Evolutionary conservation across 1,284 basidiomycete genomes (phyloP), one percentile per base, ranked within the genome.

Genomic region (Laetiporus sulphureus): DNA sequence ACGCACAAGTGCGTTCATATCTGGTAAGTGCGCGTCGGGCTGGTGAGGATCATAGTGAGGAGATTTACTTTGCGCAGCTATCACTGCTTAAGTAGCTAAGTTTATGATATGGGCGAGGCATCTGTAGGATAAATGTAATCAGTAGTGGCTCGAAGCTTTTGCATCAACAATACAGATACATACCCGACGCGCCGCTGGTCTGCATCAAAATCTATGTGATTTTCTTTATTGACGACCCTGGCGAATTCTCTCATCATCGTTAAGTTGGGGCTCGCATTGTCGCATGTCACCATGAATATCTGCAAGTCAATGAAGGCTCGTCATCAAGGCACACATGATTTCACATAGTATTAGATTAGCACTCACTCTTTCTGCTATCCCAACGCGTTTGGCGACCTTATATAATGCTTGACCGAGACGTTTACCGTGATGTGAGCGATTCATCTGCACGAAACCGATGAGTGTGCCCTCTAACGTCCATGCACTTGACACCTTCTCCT

Each of bases 91-190:
- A 7, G 49, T 53, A 1, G 44, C 47, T 0, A 54, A 41, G 30
- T 54, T 54, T 15, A 53, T 51, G 13, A 53, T 36, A 34, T 53
- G 52, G 15, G 49, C 45, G n/a, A 54, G 42, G 38, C 52, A 55
- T 25, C 48, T 49, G n/a, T n/a, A n/a, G n/a, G n/a, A n/a, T n/a
- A n/a, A n/a, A n/a, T n/a, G n/a, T n/a, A n/a, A n/a, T n/a, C n/a
- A n/a, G n/a, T n/a, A n/a, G n/a, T n/a, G n/a, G n/a, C n/a, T n/a
- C n/a, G n/a, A n/a, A n/a, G n/a, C n/a, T n/a, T n/a, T n/a, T n/a
- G n/a, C n/a, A n/a, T n/a, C n/a, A n/a, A n/a, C n/a, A n/a, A n/a
- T n/a, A n/a, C n/a, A n/a, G n/a, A n/a, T n/a, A 19, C 39, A 12
- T 34, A 41, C 39, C 32, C 21, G 7, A 42, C 37, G 6, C 29